A percentile compares a stretch with the other conserved stretches of the same genome.
Conservation (phyloP, 2,329 filamentous ascomycete species). For the Trichophyton schoenleinii region DNA sequence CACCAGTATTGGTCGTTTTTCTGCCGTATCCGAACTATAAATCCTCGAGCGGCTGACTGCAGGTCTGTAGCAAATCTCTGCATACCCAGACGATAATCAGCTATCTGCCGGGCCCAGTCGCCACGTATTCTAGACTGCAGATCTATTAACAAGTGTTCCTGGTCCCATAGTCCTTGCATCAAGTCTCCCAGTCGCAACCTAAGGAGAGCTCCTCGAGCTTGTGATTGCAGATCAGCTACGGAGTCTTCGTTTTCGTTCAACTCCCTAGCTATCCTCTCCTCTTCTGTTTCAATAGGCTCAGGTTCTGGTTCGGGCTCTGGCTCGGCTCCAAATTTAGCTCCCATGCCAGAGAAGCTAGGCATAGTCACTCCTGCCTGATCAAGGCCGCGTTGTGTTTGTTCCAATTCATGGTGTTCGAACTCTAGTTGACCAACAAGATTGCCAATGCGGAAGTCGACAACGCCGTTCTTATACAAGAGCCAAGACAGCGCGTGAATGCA, state of each 20-base stretch:
- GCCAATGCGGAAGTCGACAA: slow-evolving; percentile 89
- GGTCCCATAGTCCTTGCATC: slow-evolving; percentile 86
- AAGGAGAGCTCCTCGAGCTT: slow-evolving; percentile 67
- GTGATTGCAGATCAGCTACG: slow-evolving; percentile 72
- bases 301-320: slow-evolving; percentile 59
- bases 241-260: slow-evolving; percentile 60
- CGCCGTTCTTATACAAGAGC: slow-evolving; percentile 89
- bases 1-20: slow-evolving; percentile 57
- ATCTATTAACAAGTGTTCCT: slow-evolving; percentile 63
- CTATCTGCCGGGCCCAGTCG: slow-evolving; percentile 73
- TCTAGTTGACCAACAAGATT: slow-evolving; percentile 93
- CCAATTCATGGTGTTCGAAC: slow-evolving; percentile 94
- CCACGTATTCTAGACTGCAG: slow-evolving; percentile 79
- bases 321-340: slow-evolving; percentile 84
- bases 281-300: slow-evolving; percentile 68
- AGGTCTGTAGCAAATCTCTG: slow-evolving; percentile 63
- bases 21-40: slow-evolving; percentile 55
- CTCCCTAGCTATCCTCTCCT: slow-evolving; percentile 74
- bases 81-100: slow-evolving; percentile 73
- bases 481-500: slow-evolving; percentile 96
- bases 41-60: slow-evolving; percentile 67
- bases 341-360: slow-evolving; percentile 97
- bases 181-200: slow-evolving; percentile 63
- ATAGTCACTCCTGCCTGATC: slow-evolving; percentile 91
- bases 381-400: slow-evolving; percentile 91